phyloP scores from a whole-genome alignment of 257 asterid genomes.

The Rauvolfia tetraphylla region DNA sequence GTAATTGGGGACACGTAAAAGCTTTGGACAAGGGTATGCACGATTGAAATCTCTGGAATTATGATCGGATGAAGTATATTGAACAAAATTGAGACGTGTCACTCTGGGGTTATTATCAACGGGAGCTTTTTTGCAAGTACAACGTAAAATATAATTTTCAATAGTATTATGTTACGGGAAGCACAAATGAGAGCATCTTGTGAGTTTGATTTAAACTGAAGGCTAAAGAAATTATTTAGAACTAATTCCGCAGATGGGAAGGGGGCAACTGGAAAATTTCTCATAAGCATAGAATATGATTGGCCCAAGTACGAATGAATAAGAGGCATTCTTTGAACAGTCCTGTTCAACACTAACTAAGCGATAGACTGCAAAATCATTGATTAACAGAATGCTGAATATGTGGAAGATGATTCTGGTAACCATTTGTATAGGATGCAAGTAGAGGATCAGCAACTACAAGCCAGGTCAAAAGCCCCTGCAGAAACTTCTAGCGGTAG shows the following conservation, averaged over 20 bases:
- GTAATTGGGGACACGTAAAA: constrained; percentile 18
- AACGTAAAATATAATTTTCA: no score
- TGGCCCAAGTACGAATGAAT: background rate
- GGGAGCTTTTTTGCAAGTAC: background rate
- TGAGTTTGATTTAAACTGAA: constrained; percentile 6
- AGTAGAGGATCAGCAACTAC: background rate
- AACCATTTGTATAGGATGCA: background rate
- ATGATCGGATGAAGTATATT: background rate
- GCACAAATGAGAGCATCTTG: background rate
- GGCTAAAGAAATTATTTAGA: background rate
- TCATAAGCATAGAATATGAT: background rate
- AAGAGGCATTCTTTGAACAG: background rate
- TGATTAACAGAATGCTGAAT: background rate
- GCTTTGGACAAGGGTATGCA: background rate
- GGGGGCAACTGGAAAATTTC: constrained; percentile 10
- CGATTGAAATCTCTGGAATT: constrained; percentile 14
- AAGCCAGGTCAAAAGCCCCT: background rate
- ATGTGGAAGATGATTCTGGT: background rate
- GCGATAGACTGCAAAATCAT: background rate
- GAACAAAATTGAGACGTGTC: constrained; percentile 6
- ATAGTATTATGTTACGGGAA: background rate
- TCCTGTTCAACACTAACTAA: background rate
- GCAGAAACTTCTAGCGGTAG: background rate
- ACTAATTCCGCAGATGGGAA: background rate
- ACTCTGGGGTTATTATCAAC: background rate